phyloP scores from a whole-genome alignment of 2,329 filamentous ascomycete species.

The Cercospora brassicicola region DNA sequence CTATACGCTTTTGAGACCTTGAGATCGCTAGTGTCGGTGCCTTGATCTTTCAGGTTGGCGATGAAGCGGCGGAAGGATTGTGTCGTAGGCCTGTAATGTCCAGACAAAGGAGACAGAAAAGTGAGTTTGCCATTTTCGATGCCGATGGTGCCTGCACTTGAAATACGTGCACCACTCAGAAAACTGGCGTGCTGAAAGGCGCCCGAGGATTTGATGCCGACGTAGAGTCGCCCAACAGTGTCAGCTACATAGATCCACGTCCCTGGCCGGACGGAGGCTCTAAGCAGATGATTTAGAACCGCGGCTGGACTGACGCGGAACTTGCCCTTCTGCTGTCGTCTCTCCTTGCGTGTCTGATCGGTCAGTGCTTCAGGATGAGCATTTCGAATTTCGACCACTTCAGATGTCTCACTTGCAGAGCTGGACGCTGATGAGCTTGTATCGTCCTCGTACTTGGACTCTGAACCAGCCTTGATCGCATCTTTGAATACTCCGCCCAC shows the following conservation, averaged over 20 bases:
- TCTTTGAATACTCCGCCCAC: conserved; percentile 20
- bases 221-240: conserved; percentile 78
- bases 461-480: conserved; percentile 10
- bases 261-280: conserved; percentile 75
- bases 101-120: conserved; percentile 66
- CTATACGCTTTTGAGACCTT: conserved; percentile 70
- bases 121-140: conserved; percentile 75
- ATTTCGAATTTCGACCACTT: not conserved
- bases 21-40: conserved; percentile 74
- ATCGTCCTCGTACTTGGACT: conserved; percentile 10
- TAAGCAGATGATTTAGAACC: conserved; percentile 74
- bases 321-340: conserved; percentile 40
- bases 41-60: conserved; percentile 65
- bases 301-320: conserved; percentile 69
- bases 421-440: conserved; percentile 10
- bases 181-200: conserved; percentile 93
- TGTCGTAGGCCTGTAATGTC: conserved; percentile 82
- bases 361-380: conserved; percentile 32
- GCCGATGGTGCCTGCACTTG: conserved; percentile 78
- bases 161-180: conserved; percentile 76
- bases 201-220: conserved; percentile 83
- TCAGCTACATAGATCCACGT: conserved; percentile 93
- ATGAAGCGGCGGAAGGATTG: conserved; percentile 81
- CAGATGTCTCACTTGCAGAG: conserved; percentile 48
- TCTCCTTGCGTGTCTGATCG: conserved; percentile 48